Percentiles rank a stretch among this genome's conserved stretches.
Conservation (phyloP, 2,329 filamentous ascomycete species). For the Calonectria crousiana region DNA sequence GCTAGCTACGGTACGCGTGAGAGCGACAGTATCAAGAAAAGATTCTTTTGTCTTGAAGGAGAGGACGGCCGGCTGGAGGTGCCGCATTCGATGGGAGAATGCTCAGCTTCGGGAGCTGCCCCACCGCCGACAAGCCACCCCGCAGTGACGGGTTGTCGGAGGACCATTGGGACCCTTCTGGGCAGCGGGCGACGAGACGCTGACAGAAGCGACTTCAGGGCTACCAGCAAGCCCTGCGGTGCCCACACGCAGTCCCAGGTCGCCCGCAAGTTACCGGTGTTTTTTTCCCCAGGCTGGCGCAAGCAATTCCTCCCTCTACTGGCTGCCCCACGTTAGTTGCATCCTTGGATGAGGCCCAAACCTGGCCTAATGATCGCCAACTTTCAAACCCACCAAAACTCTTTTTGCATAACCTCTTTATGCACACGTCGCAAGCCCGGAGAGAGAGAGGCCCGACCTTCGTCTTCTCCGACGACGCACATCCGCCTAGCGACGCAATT, state of each 20-base stretch:
- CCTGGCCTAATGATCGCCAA: slow-evolving; percentile 32
- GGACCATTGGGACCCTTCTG: not conserved
- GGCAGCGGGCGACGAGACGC: not conserved
- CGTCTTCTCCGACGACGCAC: slow-evolving; percentile 3
- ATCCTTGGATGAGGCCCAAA: slow-evolving; percentile 11
- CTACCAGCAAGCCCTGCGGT: not conserved
- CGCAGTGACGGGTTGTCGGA: slow-evolving; percentile 35
- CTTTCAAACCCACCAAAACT: slow-evolving; percentile 19
- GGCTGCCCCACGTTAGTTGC: slow-evolving; percentile 15
- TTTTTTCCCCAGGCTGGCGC: slow-evolving; percentile 19
- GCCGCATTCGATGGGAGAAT: slow-evolving; percentile 4
- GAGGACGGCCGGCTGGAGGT: not conserved
- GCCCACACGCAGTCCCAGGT: not conserved
- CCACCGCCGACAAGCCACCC: slow-evolving; percentile 42
- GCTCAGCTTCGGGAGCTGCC: slow-evolving; percentile 31
- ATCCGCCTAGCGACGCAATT: slow-evolving; percentile 1
- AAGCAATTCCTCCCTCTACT: not conserved
- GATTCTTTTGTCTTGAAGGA: not conserved
- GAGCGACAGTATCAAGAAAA: not conserved
- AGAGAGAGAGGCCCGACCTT: not conserved
- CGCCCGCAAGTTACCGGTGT: not conserved
- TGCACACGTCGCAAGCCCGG: not conserved
- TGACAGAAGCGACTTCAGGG: slow-evolving; percentile 25
- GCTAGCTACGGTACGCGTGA: not conserved
- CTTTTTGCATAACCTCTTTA: slow-evolving; percentile 1